phyloP scores from a whole-genome alignment of 2,329 filamentous ascomycete genomes.

The Talaromyces sp. region DNA sequence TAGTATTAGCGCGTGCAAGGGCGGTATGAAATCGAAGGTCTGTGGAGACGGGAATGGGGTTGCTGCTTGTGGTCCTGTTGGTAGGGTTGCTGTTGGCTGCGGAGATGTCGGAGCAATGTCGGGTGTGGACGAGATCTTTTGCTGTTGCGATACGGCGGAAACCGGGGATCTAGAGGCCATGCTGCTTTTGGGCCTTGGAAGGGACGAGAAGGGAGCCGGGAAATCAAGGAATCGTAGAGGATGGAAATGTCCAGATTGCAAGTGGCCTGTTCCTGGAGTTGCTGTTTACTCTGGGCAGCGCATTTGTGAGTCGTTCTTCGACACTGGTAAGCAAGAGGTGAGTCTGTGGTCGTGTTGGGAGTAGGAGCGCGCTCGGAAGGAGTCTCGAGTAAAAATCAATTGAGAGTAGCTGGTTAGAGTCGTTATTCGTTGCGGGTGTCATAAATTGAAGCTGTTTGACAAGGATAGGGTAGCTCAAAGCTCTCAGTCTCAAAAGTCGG shows the following conservation, averaged over 20 bases:
- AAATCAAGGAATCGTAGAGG: background rate
- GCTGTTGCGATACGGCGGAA: conserved; percentile 38
- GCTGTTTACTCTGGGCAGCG: background rate
- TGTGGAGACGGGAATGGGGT: conserved; percentile 68
- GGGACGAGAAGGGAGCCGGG: background rate
- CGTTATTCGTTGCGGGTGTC: background rate
- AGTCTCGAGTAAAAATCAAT: background rate
- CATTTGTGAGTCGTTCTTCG: background rate
- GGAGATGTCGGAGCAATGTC: conserved; percentile 39
- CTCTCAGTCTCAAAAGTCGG: background rate
- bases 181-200: conserved; percentile 9
- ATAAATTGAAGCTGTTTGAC: background rate
- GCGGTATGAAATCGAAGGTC: conserved; percentile 79
- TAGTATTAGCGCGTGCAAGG: conserved; percentile 72
- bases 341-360: background rate
- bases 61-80: conserved; percentile 11
- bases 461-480: background rate
- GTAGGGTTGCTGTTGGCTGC: conserved; percentile 32
- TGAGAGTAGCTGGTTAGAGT: background rate
- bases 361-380: background rate
- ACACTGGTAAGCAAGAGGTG: background rate
- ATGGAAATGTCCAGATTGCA: background rate
- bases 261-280: background rate
- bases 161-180: conserved; percentile 37
- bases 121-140: conserved; percentile 33